Evolutionary conservation across 2,329 filamentous ascomycete genomes (phyloP).

Genomic region (Colletotrichum cordylinicola): DNA sequence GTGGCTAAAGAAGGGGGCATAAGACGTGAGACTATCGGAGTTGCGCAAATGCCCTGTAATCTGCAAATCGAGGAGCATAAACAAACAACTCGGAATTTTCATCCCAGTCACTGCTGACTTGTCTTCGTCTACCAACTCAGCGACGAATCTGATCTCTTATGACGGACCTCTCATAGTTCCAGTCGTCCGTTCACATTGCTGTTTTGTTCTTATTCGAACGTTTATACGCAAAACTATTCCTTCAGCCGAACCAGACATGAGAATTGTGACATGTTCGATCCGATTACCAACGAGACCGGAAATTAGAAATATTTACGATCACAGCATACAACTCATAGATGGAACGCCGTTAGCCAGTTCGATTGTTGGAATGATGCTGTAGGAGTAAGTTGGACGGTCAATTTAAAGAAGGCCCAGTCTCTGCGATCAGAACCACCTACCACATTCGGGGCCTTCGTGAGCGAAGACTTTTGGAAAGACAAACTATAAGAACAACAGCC

Average conservation of each 20-base stretch:
- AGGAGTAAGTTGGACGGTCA: background rate
- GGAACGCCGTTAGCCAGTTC: no score
- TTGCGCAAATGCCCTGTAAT: no score
- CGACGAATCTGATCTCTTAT: no score
- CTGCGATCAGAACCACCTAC: background rate
- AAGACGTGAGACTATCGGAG: rapidly evolving
- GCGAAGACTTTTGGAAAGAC: background rate
- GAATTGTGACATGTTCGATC: background rate
- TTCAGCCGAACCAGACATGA: background rate
- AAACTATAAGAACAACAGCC: background rate
- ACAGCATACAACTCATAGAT: no score
- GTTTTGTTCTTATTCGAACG: background rate
- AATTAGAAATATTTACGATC: background rate
- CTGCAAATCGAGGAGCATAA: no score
- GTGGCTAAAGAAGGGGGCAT: rapidly evolving
- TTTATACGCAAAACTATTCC: background rate
- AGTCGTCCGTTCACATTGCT: no score
- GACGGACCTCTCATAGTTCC: no score
- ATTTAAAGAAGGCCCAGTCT: background rate
- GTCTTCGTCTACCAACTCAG: no score
- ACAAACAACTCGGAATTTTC: no score
- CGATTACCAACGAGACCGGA: background rate
- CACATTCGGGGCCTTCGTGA: background rate
- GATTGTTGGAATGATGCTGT: background rate
- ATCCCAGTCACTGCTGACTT: no score